Conservation (phyloP, 768 basidiomycete genomes). For the Tremella fuciformis region DNA sequence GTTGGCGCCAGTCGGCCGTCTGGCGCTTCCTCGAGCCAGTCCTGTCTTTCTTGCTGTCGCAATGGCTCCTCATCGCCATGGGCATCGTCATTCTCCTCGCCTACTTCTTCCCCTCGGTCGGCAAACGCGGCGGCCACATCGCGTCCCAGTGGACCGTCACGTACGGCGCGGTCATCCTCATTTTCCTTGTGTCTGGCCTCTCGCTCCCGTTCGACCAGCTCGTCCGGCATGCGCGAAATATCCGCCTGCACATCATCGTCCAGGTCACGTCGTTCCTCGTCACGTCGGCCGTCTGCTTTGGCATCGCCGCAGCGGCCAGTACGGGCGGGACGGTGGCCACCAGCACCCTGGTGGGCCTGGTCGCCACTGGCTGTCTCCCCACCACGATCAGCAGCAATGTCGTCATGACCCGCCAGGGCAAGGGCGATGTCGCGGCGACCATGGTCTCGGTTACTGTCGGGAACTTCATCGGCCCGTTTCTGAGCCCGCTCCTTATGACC, state of each 20-base stretch:
- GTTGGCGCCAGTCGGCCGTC: not conserved
- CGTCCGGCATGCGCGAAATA: conserved; percentile 30
- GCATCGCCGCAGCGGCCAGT: conserved; percentile 21
- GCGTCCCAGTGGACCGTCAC: conserved; percentile 41
- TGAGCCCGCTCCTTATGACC: conserved; percentile 43
- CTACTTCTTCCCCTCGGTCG: conserved; percentile 43
- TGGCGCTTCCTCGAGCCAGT: not conserved
- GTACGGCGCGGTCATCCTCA: conserved; percentile 43
- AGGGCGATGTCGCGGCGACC: conserved; percentile 46
- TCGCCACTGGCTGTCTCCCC: conserved; percentile 31
- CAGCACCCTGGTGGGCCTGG: conserved; percentile 41
- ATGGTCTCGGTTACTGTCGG: conserved; percentile 47
- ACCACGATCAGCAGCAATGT: conserved; percentile 37
- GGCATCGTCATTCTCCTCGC: conserved; percentile 30
- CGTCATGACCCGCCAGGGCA: conserved; percentile 46
- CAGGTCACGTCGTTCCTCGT: conserved; percentile 46
- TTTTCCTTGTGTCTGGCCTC: conserved; percentile 47
- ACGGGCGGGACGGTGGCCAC: conserved; percentile 21
- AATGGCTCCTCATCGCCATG: conserved; percentile 45
- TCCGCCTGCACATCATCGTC: conserved; percentile 44
- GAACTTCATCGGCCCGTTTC: conserved; percentile 48
- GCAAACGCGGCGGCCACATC: conserved; percentile 37
- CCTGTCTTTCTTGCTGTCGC: not conserved
- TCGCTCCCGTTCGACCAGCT: conserved; percentile 40
- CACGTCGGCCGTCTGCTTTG: conserved; percentile 46